Evolutionary conservation across 2,329 filamentous ascomycete genomes (phyloP).

Genomic region (Exophiala sideris): DNA sequence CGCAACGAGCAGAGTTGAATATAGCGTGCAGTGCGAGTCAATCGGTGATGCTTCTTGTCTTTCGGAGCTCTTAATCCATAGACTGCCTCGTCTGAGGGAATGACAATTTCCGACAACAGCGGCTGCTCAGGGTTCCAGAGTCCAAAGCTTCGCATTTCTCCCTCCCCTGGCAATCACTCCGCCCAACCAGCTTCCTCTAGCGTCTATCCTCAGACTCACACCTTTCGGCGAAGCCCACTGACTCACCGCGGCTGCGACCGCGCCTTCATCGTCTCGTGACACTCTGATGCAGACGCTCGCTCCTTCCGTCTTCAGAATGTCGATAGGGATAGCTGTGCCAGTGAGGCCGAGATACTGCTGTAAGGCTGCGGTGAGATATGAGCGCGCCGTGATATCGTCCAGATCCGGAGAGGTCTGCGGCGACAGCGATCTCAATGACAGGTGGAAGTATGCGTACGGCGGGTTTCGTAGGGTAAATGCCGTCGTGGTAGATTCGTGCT

Average conservation of each 20-base stretch:
- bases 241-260: constrained; percentile 43
- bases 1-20: not conserved
- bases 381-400: constrained; percentile 46
- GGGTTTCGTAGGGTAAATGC: constrained; percentile 29
- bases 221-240: constrained; percentile 38
- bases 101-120: not conserved
- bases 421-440: constrained; percentile 20
- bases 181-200: constrained; percentile 25
- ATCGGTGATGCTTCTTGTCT: not conserved
- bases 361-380: constrained; percentile 45
- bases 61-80: not conserved
- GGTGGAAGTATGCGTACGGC: constrained; percentile 33
- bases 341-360: constrained; percentile 47
- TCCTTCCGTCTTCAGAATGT: constrained; percentile 42
- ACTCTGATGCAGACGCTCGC: constrained; percentile 43
- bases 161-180: constrained; percentile 15
- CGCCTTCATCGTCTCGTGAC: constrained; percentile 42
- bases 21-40: not conserved
- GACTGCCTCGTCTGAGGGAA: not conserved
- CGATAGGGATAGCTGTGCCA: constrained; percentile 46
- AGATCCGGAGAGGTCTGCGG: constrained; percentile 27
- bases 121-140: constrained; percentile 9
- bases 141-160: constrained; percentile 19
- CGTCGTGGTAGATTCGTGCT: not conserved
- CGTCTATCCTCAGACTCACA: constrained; percentile 26